Evolutionary conservation across 2,329 filamentous ascomycete genomes (phyloP).

Genomic region (Fonsecaea nubica): DNA sequence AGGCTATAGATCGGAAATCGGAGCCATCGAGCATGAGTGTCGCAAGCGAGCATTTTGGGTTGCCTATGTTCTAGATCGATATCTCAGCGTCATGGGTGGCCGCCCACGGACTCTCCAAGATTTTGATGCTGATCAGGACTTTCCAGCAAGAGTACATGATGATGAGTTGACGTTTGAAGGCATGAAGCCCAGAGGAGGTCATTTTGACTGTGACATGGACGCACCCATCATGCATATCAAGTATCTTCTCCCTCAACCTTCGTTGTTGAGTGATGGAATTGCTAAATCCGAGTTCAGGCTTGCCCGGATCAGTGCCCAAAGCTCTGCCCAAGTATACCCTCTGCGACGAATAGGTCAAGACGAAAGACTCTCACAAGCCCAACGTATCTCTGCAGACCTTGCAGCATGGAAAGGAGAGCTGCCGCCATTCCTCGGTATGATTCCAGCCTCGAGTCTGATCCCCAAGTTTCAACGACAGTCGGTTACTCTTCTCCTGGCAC

Average conservation of each 20-base stretch:
- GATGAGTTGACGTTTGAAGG: slow-evolving; percentile 5
- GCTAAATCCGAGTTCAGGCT: neutral
- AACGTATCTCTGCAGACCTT: neutral
- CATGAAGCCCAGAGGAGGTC: neutral
- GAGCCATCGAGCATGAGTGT: slow-evolving; percentile 6
- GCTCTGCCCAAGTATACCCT: slow-evolving; percentile 6
- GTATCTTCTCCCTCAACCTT: neutral
- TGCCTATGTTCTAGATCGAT: slow-evolving; percentile 6
- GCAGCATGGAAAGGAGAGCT: neutral
- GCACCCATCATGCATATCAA: slow-evolving; percentile 17
- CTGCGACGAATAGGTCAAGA: slow-evolving; percentile 3
- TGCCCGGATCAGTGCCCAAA: slow-evolving; percentile 9
- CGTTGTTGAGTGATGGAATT: neutral
- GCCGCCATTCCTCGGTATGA: slow-evolving; percentile 6
- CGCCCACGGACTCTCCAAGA: slow-evolving; percentile 11
- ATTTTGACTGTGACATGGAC: slow-evolving; percentile 18
- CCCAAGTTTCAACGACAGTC: slow-evolving; percentile 7
- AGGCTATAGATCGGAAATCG: slow-evolving; percentile 3
- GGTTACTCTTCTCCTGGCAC: neutral
- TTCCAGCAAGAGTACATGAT: slow-evolving; percentile 5
- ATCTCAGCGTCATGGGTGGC: slow-evolving; percentile 14
- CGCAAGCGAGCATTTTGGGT: slow-evolving; percentile 6
- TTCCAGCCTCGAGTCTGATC: slow-evolving; percentile 5
- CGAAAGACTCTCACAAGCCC: slow-evolving; percentile 5
- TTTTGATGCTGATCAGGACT: slow-evolving; percentile 8